Evolutionary conservation across 148 eudicot species (phyloP).

Genomic region (Chenopodium suecicum): DNA sequence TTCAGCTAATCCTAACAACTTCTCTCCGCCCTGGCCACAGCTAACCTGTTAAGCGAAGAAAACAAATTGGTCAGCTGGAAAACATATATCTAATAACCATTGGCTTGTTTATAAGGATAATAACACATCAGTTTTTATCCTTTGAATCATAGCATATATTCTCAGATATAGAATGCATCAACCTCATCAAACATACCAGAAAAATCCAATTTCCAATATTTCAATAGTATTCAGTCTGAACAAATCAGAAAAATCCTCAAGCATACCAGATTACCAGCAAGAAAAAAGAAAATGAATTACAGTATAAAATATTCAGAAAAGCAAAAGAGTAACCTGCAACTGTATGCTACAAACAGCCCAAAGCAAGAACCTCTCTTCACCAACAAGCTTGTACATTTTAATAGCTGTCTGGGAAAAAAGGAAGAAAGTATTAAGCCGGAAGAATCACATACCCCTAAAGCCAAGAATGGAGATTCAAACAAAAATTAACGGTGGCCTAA

Average conservation of each 20-base stretch:
- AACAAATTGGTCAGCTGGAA: constrained; percentile 9
- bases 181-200: background rate
- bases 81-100: background rate
- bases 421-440: constrained; percentile 4
- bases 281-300: background rate
- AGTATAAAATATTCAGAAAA: background rate
- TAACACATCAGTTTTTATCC: background rate
- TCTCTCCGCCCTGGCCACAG: constrained; percentile 62
- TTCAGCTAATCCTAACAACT: constrained; percentile 80
- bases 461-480: background rate
- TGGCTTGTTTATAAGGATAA: background rate
- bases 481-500: background rate
- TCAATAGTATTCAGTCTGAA: background rate
- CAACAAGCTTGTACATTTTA: constrained; percentile 89
- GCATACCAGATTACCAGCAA: background rate
- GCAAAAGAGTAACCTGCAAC: constrained; percentile 54
- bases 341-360: constrained; percentile 98
- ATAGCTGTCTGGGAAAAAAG: constrained; percentile 77
- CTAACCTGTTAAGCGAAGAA: constrained; percentile 43
- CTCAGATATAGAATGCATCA: background rate
- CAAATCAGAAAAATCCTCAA: background rate
- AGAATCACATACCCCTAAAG: constrained; percentile 1
- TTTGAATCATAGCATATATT: background rate
- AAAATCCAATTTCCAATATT: background rate
- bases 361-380: constrained; percentile 92